Evolutionary conservation across 148 eudicot species (phyloP).

Genomic region (Rhododendron molle): DNA sequence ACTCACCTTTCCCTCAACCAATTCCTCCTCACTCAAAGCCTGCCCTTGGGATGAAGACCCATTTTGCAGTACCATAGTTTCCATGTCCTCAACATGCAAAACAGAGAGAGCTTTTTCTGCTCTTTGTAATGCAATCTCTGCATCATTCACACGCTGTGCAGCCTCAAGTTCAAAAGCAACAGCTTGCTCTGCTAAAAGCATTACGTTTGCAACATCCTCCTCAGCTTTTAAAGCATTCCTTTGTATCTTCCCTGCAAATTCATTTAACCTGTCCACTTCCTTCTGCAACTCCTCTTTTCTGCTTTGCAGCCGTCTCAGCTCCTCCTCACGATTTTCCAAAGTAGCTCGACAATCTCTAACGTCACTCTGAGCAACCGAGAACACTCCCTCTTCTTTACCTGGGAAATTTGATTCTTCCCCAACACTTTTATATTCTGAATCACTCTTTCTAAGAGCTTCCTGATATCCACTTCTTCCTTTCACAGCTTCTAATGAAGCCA

Average conservation of each 20-base stretch:
- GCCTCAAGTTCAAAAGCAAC: slow-evolving; percentile 93
- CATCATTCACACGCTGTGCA: slow-evolving; percentile 78
- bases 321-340: slow-evolving; percentile 63
- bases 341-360: slow-evolving; percentile 45
- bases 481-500: slow-evolving; percentile 55
- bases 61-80: slow-evolving; percentile 37
- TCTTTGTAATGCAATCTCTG: slow-evolving; percentile 72
- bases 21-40: slow-evolving; percentile 25
- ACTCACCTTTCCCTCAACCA: slow-evolving; percentile 27
- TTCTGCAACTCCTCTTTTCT: slow-evolving; percentile 75
- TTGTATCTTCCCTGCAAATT: slow-evolving; percentile 63
- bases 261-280: slow-evolving; percentile 65
- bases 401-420: slow-evolving; percentile 33
- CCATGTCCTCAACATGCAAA: slow-evolving; percentile 41
- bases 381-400: slow-evolving; percentile 47
- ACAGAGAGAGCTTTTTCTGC: slow-evolving; percentile 51
- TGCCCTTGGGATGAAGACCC: slow-evolving; percentile 26
- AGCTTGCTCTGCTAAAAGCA: slow-evolving; percentile 97
- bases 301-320: slow-evolving; percentile 49
- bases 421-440: slow-evolving; percentile 35
- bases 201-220: slow-evolving; percentile 86
- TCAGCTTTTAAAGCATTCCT: slow-evolving; percentile 68
- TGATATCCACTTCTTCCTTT: slow-evolving; percentile 29
- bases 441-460: slow-evolving; percentile 29
- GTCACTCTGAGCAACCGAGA: slow-evolving; percentile 58